Conservation (phyloP, 1,139 yeast genomes). For the Geotrichum bryndzae region DNA sequence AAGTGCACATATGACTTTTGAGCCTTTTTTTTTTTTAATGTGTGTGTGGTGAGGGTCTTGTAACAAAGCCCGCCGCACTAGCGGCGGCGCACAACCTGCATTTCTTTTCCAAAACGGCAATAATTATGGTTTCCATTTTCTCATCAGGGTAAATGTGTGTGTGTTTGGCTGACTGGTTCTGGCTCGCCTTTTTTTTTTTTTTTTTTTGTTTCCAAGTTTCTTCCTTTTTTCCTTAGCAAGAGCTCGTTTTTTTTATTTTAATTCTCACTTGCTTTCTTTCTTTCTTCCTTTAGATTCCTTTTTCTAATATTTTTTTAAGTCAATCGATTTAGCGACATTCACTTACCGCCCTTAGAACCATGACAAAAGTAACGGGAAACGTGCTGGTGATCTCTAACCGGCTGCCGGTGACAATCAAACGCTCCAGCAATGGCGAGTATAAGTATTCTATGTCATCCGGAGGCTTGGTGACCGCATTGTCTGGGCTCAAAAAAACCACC, state of each 20-base stretch:
- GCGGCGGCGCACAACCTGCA: not conserved
- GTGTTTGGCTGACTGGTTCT: not conserved
- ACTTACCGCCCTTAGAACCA: not conserved
- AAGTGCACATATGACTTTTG: too few species aligned
- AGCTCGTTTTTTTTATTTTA: not conserved
- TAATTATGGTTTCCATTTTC: not conserved
- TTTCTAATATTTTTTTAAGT: not conserved
- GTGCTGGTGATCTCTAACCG: conserved; percentile 92
- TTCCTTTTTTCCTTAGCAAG: not conserved
- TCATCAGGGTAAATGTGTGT: not conserved
- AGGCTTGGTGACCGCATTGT: conserved; percentile 92
- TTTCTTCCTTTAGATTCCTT: not conserved
- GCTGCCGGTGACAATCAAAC: conserved; percentile 84
- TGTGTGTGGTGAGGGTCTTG: not conserved
- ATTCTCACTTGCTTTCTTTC: not conserved
- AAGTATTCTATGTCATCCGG: conserved; percentile 86
- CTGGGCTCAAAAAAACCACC: conserved; percentile 78
- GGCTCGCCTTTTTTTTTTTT: not conserved
- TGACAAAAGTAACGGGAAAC: conserved; percentile 39
- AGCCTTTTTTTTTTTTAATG: not conserved
- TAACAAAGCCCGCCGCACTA: not conserved
- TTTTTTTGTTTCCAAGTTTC: not conserved
- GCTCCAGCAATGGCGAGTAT: conserved; percentile 62
- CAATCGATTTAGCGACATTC: not conserved
- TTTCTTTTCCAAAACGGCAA: not conserved